Evolutionary conservation across 2,329 filamentous ascomycete genomes (phyloP), one percentile per base, ranked within the genome.

Genomic region (Claviceps sorghi): DNA sequence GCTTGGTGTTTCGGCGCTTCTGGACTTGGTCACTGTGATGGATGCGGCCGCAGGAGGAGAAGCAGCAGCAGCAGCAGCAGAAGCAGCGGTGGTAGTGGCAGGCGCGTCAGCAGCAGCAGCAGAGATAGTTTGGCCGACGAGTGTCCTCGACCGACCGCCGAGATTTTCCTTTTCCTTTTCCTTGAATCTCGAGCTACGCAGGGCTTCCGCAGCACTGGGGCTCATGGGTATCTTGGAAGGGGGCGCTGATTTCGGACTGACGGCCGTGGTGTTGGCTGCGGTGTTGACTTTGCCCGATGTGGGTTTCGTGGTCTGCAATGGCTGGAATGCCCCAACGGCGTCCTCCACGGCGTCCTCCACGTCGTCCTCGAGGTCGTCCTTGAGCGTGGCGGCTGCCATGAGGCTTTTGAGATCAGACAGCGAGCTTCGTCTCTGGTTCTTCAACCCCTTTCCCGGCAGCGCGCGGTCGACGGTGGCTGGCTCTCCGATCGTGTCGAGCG

Each of bases 391-490:
- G 52, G 79, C 75, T 42, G 75, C 77, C 68, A 91, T 82, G 19
- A 87, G 71, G 52, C 72, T 76, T 58, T 82, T 85, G 48, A 97
- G 74, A 65, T 97, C 91, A 4, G 90, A 95, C 43, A 97, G 71
- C 29, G 90, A 96, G 69, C 90, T 96, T 64, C 91, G 83, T 52
- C 91, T 79, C 72, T 95, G 96, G 57, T 83, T 90, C 64, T 78
- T 82, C 45, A 72, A 69, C n/a, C 65, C 64, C 58, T 71, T 75
- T 3, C 51, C 46, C 8, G 40, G 43, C 4, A 64, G n/a, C n/a
- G n/a, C 57, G 9, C 60, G 57, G 5, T 67, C 63, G 52, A 76
- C 73, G 17, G 66, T 67, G 0, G 72, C 71, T 1, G 78, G 78
- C 60, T 81, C 78, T 17, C 77, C 78, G 49, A 82, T 81, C 0